Evolutionary conservation across 768 basidiomycete species (phyloP), one percentile per base, ranked within the genome.

Genomic region (Amanita pseudoporphyria): DNA sequence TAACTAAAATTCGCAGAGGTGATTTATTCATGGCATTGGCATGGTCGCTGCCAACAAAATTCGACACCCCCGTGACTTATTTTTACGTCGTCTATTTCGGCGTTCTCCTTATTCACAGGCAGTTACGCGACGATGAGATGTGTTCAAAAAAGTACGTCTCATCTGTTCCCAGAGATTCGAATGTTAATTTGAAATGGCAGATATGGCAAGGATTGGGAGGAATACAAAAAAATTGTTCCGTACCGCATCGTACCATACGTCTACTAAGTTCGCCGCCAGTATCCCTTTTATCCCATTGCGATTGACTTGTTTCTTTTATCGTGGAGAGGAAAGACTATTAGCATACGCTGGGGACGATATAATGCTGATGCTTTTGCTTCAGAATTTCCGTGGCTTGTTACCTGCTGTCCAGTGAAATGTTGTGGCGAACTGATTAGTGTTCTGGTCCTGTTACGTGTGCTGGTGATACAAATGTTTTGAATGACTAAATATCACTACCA

Each of bases 191-290:
- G 49, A 18, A 26, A 10, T 40, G 40, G 19, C 55, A 92, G 89
- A 64, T 95, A 99, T 60, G 92, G 94, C 21, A 78, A 87, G 57
- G 94, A 97, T 60, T 98, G 95, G 95, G 73, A 81, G 49, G 83
- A 75, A 66, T 98, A 98, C 71, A 89, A 81, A 70, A 74, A 82
- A 59, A 68, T 89, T 22, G 94, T 96, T 22, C 86, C 84, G 1
- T 95, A 75, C 56, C 78, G 84, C 52, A 94, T 95, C 54, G 73
- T 95, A 55, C 92, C 90, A 38, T 89, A 87, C 61, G 65, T 90
- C 22, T 90, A 89, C 62, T 90, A 61, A 43, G 38, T 7, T 19
- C 21, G 18, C 19, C 10, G 18, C 19, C 26, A 28, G 7, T 7
- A 7, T 28, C 26, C 26, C 3, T 28, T 28, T 28, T 28, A 28